Percentiles rank a stretch among this genome's conserved stretches.
phyloP scores from a whole-genome alignment of 805 yeast genomes.

The Alloascoidea hylecoeti region DNA sequence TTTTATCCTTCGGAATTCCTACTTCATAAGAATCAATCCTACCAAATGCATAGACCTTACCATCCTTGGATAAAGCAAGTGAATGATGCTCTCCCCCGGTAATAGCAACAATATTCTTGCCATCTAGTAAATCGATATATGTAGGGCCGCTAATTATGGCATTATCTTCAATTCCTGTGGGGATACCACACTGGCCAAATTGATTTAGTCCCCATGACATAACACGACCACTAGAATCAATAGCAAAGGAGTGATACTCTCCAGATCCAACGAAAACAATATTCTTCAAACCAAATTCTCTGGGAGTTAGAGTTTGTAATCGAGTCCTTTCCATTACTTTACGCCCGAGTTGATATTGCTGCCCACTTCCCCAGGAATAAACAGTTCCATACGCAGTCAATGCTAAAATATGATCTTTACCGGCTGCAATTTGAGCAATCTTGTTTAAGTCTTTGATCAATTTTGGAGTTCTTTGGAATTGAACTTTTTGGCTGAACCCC shows the following conservation, averaged over 20 bases:
- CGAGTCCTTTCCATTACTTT: conserved; percentile 69
- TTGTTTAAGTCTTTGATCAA: conserved; percentile 47
- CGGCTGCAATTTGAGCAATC: conserved; percentile 75
- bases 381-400: conserved; percentile 77
- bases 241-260: conserved; percentile 92
- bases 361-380: conserved; percentile 96
- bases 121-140: conserved; percentile 47
- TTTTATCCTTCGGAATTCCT: conserved; percentile 54
- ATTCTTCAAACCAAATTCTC: conserved; percentile 70
- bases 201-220: conserved; percentile 94
- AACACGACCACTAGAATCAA: conserved; percentile 56
- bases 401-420: conserved; percentile 86
- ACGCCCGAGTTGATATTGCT: conserved; percentile 84
- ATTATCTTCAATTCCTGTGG: conserved; percentile 73
- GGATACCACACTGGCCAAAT: conserved; percentile 88
- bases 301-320: conserved; percentile 60
- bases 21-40: conserved; percentile 88
- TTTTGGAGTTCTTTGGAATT: conserved; percentile 54
- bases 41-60: conserved; percentile 77
- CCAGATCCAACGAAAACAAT: conserved; percentile 80
- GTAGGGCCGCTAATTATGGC: conserved; percentile 71
- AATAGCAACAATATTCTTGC: conserved; percentile 41
- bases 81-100: conserved; percentile 96
- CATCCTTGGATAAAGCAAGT: conserved; percentile 55
- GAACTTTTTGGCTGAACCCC: conserved; percentile 58